These are phyloP conservation scores for Brachypodium distachyon DNA, from an alignment of 202 grass and related monocot species.

Conservation along the genomic window DNA sequence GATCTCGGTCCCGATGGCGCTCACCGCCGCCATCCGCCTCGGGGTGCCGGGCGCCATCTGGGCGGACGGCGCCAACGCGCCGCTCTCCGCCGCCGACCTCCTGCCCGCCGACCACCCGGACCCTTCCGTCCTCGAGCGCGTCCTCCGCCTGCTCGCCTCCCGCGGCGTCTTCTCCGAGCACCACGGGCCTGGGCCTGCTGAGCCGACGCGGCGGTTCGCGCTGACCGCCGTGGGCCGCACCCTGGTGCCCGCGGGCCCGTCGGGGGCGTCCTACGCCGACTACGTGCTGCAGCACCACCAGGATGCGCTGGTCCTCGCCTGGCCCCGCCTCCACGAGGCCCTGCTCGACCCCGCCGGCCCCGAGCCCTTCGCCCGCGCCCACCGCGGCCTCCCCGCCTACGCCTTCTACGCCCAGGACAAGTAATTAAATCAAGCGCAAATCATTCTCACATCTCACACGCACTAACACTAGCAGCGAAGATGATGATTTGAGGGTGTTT, in stretches of 20 bases:
- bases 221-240: constrained; percentile 62
- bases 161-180: constrained; percentile 66
- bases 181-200: background rate
- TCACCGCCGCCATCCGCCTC: constrained; percentile 62
- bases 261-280: constrained; percentile 49
- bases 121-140: constrained; percentile 55
- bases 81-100: constrained; percentile 52
- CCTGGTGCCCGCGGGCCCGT: constrained; percentile 18
- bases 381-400: constrained; percentile 63
- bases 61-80: constrained; percentile 46
- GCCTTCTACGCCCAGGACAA: constrained; percentile 66
- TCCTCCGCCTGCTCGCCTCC: constrained; percentile 72
- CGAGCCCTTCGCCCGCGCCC: constrained; percentile 70
- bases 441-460: too few species aligned
- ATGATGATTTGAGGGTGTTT: too few species aligned
- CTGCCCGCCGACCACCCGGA: constrained; percentile 36
- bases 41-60: constrained; percentile 52
- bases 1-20: constrained; percentile 87
- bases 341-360: constrained; percentile 67
- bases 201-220: constrained; percentile 36
- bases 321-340: constrained; percentile 67
- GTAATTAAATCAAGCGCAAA: too few species aligned
- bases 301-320: constrained; percentile 67
- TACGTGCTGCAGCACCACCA: constrained; percentile 94
- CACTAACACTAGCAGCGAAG: too few species aligned